Evolutionary conservation across 1,284 basidiomycete genomes (phyloP).

Genomic region (Malassezia yamatoensis): DNA sequence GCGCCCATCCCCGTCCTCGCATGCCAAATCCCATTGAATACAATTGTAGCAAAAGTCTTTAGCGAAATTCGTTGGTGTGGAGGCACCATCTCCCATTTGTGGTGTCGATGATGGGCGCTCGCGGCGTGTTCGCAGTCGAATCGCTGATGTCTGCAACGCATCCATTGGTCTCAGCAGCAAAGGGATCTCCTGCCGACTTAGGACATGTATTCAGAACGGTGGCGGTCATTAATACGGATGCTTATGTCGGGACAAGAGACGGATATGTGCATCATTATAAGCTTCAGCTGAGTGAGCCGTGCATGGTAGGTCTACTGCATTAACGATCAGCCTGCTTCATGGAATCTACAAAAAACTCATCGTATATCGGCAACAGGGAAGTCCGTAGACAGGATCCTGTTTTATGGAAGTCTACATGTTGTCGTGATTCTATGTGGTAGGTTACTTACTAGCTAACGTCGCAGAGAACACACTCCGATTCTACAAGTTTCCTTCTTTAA

Average conservation of each 20-base stretch:
- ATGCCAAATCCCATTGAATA: too few relatives aligned
- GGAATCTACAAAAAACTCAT: neutral
- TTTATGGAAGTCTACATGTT: slow-evolving; percentile 3
- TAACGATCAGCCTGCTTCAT: slow-evolving; percentile 5
- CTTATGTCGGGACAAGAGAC: slow-evolving; percentile 9
- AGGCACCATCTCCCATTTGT: neutral
- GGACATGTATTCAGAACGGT: slow-evolving; percentile 3
- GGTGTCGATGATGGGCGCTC: neutral
- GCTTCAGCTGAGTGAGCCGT: neutral
- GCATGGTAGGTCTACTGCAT: neutral
- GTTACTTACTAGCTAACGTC: neutral
- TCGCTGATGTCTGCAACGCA: neutral
- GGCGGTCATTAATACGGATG: neutral
- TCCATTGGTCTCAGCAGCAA: neutral
- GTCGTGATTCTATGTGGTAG: slow-evolving; percentile 18
- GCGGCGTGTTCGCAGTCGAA: slow-evolving; percentile 1
- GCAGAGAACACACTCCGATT: slow-evolving; percentile 21
- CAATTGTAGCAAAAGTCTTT: too few relatives aligned
- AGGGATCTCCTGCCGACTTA: slow-evolving; percentile 4
- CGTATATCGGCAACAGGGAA: slow-evolving; percentile 10
- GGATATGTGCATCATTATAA: slow-evolving; percentile 7
- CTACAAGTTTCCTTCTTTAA: slow-evolving; percentile 15
- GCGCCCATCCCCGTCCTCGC: too few relatives aligned
- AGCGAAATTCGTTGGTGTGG: neutral
- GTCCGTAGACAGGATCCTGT: slow-evolving; percentile 18